Conservation (phyloP, 768 basidiomycete genomes). For the Leccinellum rugosiceps region DNA sequence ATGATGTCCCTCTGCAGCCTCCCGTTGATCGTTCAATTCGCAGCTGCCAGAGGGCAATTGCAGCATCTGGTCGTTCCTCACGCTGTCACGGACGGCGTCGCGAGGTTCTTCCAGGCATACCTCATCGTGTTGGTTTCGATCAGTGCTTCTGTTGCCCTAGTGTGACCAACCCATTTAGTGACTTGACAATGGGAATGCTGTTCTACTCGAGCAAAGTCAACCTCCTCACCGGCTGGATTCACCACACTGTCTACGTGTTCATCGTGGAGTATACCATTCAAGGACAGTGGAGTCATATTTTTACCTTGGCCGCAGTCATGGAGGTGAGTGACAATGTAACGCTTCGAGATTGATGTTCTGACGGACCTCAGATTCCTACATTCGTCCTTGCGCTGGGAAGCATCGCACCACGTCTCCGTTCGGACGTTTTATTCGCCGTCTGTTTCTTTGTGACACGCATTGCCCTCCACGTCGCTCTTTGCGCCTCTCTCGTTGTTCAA, state of each 20-base stretch:
- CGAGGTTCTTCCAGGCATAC: conserved; percentile 47
- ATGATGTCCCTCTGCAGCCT: conserved; percentile 41
- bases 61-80: conserved; percentile 21
- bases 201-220: conserved; percentile 47
- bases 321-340: conserved; percentile 33
- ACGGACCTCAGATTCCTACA: conserved; percentile 44
- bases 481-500: conserved; percentile 31
- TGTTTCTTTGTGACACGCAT: conserved; percentile 54
- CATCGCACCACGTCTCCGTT: conserved; percentile 42
- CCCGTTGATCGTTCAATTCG: conserved; percentile 36
- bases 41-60: conserved; percentile 24
- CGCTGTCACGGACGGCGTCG: conserved; percentile 22
- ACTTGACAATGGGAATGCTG: conserved; percentile 43
- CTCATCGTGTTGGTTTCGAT: conserved; percentile 32
- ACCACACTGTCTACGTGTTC: conserved; percentile 42
- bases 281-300: conserved; percentile 38
- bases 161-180: conserved; percentile 29
- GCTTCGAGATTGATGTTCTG: not conserved
- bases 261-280: conserved; percentile 40
- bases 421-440: conserved; percentile 47
- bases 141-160: conserved; percentile 7
- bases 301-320: conserved; percentile 45
- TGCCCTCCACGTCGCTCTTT: conserved; percentile 39
- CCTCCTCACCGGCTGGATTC: conserved; percentile 55
- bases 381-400: conserved; percentile 48